A percentile compares a stretch with the other conserved stretches of the same genome.
Evolutionary conservation across 2,329 filamentous ascomycete genomes (phyloP).

Genomic region (Nothophaeocryptopus gaeumannii): DNA sequence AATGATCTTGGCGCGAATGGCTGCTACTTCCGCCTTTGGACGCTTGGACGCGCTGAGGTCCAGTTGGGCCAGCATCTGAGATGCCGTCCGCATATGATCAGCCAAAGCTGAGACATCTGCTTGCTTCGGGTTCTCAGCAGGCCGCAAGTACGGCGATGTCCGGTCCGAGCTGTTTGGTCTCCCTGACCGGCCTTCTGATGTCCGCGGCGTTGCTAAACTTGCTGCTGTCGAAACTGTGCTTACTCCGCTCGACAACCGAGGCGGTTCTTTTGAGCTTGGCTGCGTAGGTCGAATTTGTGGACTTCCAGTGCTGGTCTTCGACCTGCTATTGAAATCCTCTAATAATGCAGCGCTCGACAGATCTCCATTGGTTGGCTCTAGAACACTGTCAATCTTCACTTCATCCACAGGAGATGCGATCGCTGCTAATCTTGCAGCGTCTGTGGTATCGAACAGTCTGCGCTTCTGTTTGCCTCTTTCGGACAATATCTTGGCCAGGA

Average conservation of each 20-base stretch:
- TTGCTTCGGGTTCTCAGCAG: conserved; percentile 59
- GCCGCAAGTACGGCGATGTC: conserved; percentile 54
- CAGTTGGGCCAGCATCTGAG: conserved; percentile 81
- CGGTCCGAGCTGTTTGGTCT: conserved; percentile 66
- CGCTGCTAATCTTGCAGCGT: conserved; percentile 54
- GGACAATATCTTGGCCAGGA: conserved; percentile 62
- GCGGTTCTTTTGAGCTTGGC: conserved; percentile 35
- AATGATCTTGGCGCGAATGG: conserved; percentile 82
- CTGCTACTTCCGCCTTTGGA: conserved; percentile 75
- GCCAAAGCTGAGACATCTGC: conserved; percentile 79
- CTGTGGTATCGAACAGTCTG: conserved; percentile 55
- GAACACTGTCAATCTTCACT: conserved; percentile 66
- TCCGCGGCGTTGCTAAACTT: conserved; percentile 64
- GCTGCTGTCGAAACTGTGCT: conserved; percentile 60
- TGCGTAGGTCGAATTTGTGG: conserved; percentile 17
- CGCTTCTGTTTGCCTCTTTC: conserved; percentile 60
- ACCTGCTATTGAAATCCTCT: conserved; percentile 53
- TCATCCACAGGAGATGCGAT: conserved; percentile 43
- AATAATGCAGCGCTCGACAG: conserved; percentile 71
- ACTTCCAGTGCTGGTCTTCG: conserved; percentile 37
- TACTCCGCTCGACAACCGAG: conserved; percentile 60
- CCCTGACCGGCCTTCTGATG: conserved; percentile 60
- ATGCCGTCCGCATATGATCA: conserved; percentile 82
- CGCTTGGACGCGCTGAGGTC: conserved; percentile 77
- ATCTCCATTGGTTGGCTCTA: conserved; percentile 78